A percentile compares a stretch with the other conserved stretches of the same genome.
phyloP scores from a whole-genome alignment of 768 basidiomycete genomes.

The Xerocomellus chrysenteron region DNA sequence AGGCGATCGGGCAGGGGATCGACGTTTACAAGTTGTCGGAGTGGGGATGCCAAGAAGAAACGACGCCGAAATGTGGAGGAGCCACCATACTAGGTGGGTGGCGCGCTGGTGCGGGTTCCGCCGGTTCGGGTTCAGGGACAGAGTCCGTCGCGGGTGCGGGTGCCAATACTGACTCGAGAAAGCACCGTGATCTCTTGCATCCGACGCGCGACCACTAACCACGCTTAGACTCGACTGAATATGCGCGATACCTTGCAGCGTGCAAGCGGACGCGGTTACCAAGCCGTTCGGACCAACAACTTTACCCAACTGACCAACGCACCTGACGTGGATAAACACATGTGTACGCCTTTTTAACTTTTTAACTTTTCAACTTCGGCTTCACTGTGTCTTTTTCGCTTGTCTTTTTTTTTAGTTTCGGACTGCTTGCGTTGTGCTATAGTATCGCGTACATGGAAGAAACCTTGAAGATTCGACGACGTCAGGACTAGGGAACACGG shows the following conservation, averaged over 20 bases:
- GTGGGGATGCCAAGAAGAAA: conserved; percentile 78
- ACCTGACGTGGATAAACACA: conserved; percentile 94
- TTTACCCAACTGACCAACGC: conserved; percentile 98
- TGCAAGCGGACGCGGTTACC: conserved; percentile 64
- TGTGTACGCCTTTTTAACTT: no score
- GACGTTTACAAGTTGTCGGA: conserved; percentile 77
- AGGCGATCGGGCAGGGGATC: conserved; percentile 69
- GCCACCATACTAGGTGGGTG: no score
- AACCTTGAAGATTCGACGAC: conserved; percentile 75
- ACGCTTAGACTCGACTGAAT: no score
- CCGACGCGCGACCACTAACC: no score
- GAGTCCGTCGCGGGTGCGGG: neutral
- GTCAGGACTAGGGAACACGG: no score
- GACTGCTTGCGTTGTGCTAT: neutral
- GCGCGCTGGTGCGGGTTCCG: neutral
- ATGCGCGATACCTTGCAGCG: conserved; percentile 33
- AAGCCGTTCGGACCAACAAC: conserved; percentile 83
- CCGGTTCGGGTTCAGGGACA: no score
- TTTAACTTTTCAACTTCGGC: no score
- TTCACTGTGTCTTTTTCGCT: no score
- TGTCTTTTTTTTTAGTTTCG: conserved; percentile 1
- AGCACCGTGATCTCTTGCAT: conserved; percentile 16
- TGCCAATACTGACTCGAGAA: conserved; percentile 51
- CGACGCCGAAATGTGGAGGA: conserved; percentile 50
- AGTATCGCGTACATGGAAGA: conserved; percentile 98